Conservation (phyloP, 2,329 filamentous ascomycete genomes). For the Rhytidhysteron rufulum region DNA sequence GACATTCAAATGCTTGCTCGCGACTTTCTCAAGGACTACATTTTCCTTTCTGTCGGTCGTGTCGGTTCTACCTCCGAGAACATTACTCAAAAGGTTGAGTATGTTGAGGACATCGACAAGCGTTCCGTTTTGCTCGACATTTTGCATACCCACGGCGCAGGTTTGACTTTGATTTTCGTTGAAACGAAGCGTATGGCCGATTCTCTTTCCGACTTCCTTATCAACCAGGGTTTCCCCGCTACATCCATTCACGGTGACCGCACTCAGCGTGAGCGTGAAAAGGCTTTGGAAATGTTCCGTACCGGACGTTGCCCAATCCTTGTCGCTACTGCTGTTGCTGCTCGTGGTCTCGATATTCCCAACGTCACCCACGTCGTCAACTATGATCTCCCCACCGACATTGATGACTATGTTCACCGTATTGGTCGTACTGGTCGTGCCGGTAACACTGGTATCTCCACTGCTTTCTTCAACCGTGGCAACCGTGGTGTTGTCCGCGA, state of each 20-base stretch:
- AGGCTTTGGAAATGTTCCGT: slow-evolving; percentile 95
- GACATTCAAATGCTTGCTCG: slow-evolving; percentile 99
- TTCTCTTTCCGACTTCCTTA: slow-evolving; percentile 93
- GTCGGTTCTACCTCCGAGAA: slow-evolving; percentile 99
- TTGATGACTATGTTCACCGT: slow-evolving; percentile 97
- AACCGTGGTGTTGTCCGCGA: slow-evolving; percentile 98
- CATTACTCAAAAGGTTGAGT: slow-evolving; percentile 98
- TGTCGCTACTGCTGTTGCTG: slow-evolving; percentile 94
- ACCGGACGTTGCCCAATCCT: slow-evolving; percentile 93
- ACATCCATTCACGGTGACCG: slow-evolving; percentile 98
- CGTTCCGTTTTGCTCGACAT: slow-evolving; percentile 96
- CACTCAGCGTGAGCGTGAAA: slow-evolving; percentile 97
- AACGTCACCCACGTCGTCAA: slow-evolving; percentile 92
- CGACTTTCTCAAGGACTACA: slow-evolving; percentile 98
- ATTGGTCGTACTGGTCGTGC: slow-evolving; percentile 99
- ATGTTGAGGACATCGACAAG: slow-evolving; percentile 96
- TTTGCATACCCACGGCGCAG: slow-evolving; percentile 85
- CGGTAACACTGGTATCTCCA: slow-evolving; percentile 96
- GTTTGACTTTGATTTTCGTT: slow-evolving; percentile 94
- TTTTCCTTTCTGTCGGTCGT: slow-evolving; percentile 97
- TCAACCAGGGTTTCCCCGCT: slow-evolving; percentile 97
- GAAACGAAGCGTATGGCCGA: slow-evolving; percentile 99
- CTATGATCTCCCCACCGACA: slow-evolving; percentile 98
- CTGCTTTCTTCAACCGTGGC: slow-evolving; percentile 99
- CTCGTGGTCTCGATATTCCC: slow-evolving; percentile 46